Evolutionary conservation across 257 asterid genomes (phyloP), one percentile per base, ranked within the genome.

Genomic region (Eustoma russellianum): DNA sequence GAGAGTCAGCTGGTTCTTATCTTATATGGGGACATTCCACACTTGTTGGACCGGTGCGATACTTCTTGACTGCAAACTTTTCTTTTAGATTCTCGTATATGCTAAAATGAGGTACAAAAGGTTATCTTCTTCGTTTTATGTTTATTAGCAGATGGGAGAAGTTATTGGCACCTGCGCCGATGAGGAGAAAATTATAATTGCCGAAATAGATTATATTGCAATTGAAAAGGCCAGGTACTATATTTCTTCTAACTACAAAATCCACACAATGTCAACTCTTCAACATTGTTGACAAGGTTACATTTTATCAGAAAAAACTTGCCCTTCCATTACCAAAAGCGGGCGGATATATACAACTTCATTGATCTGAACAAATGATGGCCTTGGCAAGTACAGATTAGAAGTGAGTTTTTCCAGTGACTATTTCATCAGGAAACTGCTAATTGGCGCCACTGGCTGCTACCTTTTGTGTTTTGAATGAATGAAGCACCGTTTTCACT

Each of bases 11-110:
- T 41, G 61, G 77, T 51, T 66, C 72, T 38, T 73, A 73, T 56
- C 1, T 18, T n/a, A 73, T 73, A 45, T 73, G 79, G 83, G 79
- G 73, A 41, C 75, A 73, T 57, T 73, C 79, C 0, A 60, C 69
- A 50, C 68, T 77, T 18, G 73, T 73, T 62, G 74, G 72, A 67
- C 79, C 73, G 65, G 80, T 73, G 58, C 14, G 48, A n/a, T 18
- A 24, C 30, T 53, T 17, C 43, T 33, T 7, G 46, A 14, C 45
- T 33, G 8, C 17, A 16, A 5, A 33, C 18, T 34, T 34, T 0
- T 35, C 9, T 2, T 1, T 38, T 38, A 38, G 43, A 5, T 38
- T 38, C 7, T 38, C 43, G 12, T 38, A 38, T 38, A 38, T 5
- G 7, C 43, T 1, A 38, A 38, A 38, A 38, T 38, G 43, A 38